A percentile compares a stretch with the other conserved stretches of the same genome.
Conservation (phyloP, 768 basidiomycete genomes). For the Boletus speciosus region DNA sequence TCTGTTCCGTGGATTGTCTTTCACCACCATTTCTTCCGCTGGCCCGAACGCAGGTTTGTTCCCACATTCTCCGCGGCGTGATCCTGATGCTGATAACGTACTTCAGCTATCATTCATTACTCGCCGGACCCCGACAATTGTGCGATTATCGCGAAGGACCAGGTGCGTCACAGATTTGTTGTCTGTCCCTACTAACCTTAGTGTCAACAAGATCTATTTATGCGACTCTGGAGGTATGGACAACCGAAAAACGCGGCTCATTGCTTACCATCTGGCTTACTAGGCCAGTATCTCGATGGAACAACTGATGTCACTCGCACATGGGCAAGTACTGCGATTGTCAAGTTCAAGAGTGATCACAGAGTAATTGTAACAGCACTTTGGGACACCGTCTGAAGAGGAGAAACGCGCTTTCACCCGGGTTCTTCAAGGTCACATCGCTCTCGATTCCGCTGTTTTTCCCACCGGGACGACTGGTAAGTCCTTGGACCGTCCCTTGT, state of each 20-base stretch:
- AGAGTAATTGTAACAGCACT: constrained; percentile 55
- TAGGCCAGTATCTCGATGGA: constrained; percentile 85
- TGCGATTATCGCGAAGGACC: constrained; percentile 70
- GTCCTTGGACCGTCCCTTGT: constrained; percentile 2
- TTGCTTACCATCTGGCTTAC: not conserved
- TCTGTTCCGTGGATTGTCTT: constrained; percentile 84
- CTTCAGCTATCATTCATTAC: constrained; percentile 89
- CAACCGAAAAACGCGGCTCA: not conserved
- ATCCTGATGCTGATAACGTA: not conserved
- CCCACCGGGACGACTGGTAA: constrained; percentile 75
- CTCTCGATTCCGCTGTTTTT: constrained; percentile 82
- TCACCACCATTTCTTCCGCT: constrained; percentile 87
- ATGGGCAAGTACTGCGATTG: constrained; percentile 48
- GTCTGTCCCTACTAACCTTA: constrained; percentile 31
- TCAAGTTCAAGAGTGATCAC: not conserved
- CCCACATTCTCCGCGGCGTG: not conserved
- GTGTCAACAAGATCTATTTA: constrained; percentile 54
- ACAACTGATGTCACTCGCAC: constrained; percentile 95
- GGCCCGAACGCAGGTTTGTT: constrained; percentile 85
- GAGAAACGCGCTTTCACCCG: constrained; percentile 89
- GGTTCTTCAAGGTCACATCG: constrained; percentile 88
- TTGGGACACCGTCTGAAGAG: constrained; percentile 77
- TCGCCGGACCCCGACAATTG: constrained; percentile 71
- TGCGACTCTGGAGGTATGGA: constrained; percentile 82
- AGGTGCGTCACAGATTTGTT: constrained; percentile 38